Base-by-base conservation (phyloP, 768 basidiomycete species). In the Amanita thiersii region DNA sequence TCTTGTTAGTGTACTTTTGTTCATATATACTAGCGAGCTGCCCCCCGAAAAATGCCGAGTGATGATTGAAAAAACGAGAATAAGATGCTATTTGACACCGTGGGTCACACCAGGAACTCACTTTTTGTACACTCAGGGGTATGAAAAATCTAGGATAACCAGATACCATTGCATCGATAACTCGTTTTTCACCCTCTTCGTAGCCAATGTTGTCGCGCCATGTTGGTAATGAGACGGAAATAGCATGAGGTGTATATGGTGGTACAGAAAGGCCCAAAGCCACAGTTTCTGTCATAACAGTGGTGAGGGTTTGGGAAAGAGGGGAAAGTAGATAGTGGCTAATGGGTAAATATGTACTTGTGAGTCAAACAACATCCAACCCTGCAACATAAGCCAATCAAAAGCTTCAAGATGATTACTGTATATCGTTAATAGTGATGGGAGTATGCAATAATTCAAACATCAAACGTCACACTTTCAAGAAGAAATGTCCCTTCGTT, bases 81-180 rank as follows among this genome's bases (percentile, higher is more conserved):
- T 40, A 8, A n/a, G 36, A 7, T 25, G 32, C 18, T 18, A 17
- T 8, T 15, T 1, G 31, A 15, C 7, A 4, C 3, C 21, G 3
- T n/a, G 4, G 10, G 8, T 4, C 14, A 18, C 15, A 29, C 6
- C 5, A 14, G 3, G 35, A 10, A 60, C 73, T 49, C 54, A 91
- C 94, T 70, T 88, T 87, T 53, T 76, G 74, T 30, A 96, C 90
- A 47, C 72, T 82, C 20, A 77, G 63, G 58, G 96, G 87, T 40
- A 97, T 85, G 61, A 94, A 96, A 63, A 98, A 98, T 39, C 94
- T 68, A 0, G 94, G 94, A 56, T 98, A 99, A 3, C 93, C 94
- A 3, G 80, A 75, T 30, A 86, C 75, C 92, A 94, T 89, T 4
- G 62, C 66, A 43, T 85, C 73, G 1, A 86, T 55, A 4, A 97